Percentiles rank a stretch among this genome's conserved stretches.
phyloP scores from a whole-genome alignment of 2,329 filamentous ascomycete genomes.

The Pseudomassariella vexata region DNA sequence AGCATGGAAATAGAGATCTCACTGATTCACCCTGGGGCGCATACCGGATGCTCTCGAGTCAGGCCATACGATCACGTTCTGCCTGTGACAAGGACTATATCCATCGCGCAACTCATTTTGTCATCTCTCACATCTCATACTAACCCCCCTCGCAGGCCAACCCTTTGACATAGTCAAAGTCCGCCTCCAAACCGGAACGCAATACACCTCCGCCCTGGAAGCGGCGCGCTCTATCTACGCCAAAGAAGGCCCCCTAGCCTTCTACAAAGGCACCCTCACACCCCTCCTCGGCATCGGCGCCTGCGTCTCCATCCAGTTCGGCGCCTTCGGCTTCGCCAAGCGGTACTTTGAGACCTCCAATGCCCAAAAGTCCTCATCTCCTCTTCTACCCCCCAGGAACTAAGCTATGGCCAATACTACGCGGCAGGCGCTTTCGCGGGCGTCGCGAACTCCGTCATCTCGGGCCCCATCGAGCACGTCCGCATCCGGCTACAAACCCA shows the following conservation, averaged over 20 bases:
- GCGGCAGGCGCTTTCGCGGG: constrained; percentile 87
- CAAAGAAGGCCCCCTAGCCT: constrained; percentile 82
- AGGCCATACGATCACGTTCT: too few relatives aligned
- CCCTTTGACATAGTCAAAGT: constrained; percentile 95
- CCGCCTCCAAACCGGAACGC: constrained; percentile 80
- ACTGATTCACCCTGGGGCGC: too few relatives aligned
- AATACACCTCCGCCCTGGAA: constrained; percentile 74
- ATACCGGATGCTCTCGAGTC: too few relatives aligned
- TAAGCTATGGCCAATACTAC: constrained; percentile 85
- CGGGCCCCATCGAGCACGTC: constrained; percentile 91
- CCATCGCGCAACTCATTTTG: background rate
- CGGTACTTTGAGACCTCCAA: constrained; percentile 79
- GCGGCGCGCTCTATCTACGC: constrained; percentile 80
- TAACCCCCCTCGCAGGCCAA: constrained; percentile 43
- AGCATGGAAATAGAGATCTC: too few relatives aligned
- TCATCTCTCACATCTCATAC: constrained; percentile 6
- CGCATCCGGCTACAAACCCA: constrained; percentile 95
- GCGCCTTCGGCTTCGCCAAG: constrained; percentile 88
- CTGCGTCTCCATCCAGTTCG: constrained; percentile 97
- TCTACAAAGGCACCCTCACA: constrained; percentile 94
- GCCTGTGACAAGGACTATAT: too few relatives aligned
- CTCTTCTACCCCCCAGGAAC: constrained; percentile 46
- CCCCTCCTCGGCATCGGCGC: constrained; percentile 93
- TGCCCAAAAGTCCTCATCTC: too few relatives aligned
- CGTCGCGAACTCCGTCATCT: constrained; percentile 81